Base-by-base conservation (phyloP, 164 flowering plant species). In the Vitis rotundifolia region DNA sequence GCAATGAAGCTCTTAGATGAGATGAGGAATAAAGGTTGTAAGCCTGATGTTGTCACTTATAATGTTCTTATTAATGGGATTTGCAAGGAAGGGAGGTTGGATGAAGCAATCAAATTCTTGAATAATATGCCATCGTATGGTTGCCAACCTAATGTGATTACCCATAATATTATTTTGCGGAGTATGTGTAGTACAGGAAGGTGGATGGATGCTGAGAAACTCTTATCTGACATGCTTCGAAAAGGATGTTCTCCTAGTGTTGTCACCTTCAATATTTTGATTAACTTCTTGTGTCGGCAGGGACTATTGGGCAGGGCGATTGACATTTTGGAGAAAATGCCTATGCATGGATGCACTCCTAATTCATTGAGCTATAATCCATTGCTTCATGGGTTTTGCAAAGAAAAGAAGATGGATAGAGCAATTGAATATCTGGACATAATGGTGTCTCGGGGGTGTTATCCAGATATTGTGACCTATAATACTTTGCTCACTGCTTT, bases 1-100 rank as follows among this genome's bases (percentile, higher is more conserved):
- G 98, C 91, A 16, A 87, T 90, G 97, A 89, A 90, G 86, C 87
- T 93, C 48, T 66, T 93, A 60, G 95, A 93, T 84, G 97, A 93
- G 77, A 93, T 93, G 97, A 85, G 85, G 78, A 83, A 61, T 67
- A 88, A 80, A 75, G 97, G 97, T 9, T 89, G 97, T 73, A 85
- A 84, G n/a, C 97, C 98, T 14, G 97, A 93, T 82, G 86, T 90
- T 1, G 90, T 91, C 61, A 91, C 97, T 49, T 91, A 87, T 61
- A 93, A 93, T 79, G 98, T 93, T 67, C 90, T 93, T 49, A 87
- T 93, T 50, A 86, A 89, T 73, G 95, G 93, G 68, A 87, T 93
- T 50, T 93, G 97, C 77, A 91, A 83, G 76, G 98, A 93, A 82
- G 97, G 95, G 50, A 86, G 91, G 73, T 73, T 91, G 68, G 86